phyloP scores from a whole-genome alignment of 139 green algal species.

The Tetradesmus obliquus region DNA sequence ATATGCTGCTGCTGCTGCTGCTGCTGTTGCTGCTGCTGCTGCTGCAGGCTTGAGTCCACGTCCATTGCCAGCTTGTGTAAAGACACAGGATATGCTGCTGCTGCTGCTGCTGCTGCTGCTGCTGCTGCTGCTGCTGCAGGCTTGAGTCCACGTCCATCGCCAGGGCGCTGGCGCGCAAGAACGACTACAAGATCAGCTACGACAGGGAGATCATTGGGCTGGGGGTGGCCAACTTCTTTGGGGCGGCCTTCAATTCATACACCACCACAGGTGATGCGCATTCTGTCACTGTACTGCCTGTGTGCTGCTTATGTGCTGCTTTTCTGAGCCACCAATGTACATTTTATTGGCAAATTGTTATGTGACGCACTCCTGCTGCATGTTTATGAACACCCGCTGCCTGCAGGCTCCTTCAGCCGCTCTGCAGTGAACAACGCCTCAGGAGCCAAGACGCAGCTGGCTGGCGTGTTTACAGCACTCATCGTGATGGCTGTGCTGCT shows the following conservation, averaged over 20 bases:
- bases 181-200: conserved; percentile 83
- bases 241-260: conserved; percentile 88
- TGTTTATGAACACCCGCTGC: background rate
- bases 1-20: no score
- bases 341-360: background rate
- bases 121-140: background rate
- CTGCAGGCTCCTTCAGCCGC: conserved; percentile 82
- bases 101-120: background rate
- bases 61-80: background rate
- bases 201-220: conserved; percentile 92
- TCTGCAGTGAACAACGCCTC: conserved; percentile 83
- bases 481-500: conserved; percentile 73
- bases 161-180: conserved; percentile 79
- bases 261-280: conserved; percentile 68
- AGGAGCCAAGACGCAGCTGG: conserved; percentile 63
- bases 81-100: no score
- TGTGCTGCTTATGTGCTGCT: background rate
- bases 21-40: background rate
- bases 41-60: background rate
- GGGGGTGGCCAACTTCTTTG: conserved; percentile 89
- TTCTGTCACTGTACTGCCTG: background rate
- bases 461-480: conserved; percentile 58
- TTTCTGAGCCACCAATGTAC: background rate
- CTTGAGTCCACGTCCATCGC: conserved; percentile 19
- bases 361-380: no score